Evolutionary conservation across 2,329 filamentous ascomycete species (phyloP).

Genomic region (Paracoccidioides brasiliensis): DNA sequence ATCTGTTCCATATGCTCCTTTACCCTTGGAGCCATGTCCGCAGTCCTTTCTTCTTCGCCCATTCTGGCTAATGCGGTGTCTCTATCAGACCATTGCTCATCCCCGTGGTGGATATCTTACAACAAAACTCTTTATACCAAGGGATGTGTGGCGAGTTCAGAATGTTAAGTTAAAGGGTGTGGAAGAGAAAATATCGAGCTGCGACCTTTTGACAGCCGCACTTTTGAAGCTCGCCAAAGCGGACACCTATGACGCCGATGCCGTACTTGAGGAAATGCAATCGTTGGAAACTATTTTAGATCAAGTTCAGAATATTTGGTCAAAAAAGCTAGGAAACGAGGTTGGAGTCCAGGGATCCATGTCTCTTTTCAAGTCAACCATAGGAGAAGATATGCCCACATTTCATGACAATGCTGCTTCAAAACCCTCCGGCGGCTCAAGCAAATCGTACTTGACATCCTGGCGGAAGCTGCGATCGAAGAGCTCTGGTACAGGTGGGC

Average conservation of each 20-base stretch:
- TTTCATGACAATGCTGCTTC: slow-evolving; percentile 14
- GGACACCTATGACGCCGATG: slow-evolving; percentile 81
- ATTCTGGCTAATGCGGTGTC: slow-evolving; percentile 92
- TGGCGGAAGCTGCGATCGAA: slow-evolving; percentile 87
- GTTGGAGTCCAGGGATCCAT: slow-evolving; percentile 68
- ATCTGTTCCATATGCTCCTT: slow-evolving; percentile 51
- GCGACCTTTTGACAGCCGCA: slow-evolving; percentile 80
- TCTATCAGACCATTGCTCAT: slow-evolving; percentile 86
- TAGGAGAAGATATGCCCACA: slow-evolving; percentile 35
- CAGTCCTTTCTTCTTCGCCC: slow-evolving; percentile 79
- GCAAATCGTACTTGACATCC: slow-evolving; percentile 67
- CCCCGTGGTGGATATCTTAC: slow-evolving; percentile 86
- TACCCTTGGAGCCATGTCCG: slow-evolving; percentile 80
- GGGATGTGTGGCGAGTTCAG: slow-evolving; percentile 87
- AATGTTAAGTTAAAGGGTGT: slow-evolving; percentile 83
- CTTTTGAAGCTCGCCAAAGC: slow-evolving; percentile 70
- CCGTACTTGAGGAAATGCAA: slow-evolving; percentile 89
- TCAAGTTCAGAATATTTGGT: slow-evolving; percentile 61
- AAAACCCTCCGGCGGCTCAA: slow-evolving; percentile 47
- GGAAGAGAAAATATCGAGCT: slow-evolving; percentile 88
- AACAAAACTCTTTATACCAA: slow-evolving; percentile 78
- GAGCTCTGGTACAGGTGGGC: slow-evolving; percentile 52
- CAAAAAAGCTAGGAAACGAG: slow-evolving; percentile 82
- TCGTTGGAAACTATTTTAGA: slow-evolving; percentile 73
- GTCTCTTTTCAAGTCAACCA: slow-evolving; percentile 57